Evolutionary conservation across 176 grass and related monocot genomes (phyloP), one percentile per base, ranked within the genome.

Genomic region (Phoenix roebelenii): DNA sequence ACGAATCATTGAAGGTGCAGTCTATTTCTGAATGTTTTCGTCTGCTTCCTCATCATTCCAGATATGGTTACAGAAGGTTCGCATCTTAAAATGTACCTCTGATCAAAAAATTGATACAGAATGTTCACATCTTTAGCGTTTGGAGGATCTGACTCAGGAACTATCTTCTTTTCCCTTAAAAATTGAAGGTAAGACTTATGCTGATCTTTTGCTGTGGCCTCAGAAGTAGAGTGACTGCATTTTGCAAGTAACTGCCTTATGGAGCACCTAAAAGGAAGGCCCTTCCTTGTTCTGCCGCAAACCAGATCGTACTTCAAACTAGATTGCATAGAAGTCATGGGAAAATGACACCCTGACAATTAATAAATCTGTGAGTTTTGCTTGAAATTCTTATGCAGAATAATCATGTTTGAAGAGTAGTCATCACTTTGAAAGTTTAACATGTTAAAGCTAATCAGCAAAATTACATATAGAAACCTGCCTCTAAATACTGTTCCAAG

Each of bases 121-220:
- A 84, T 83, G 58, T 96, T 74, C 57, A 90, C 77, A 77, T 96
- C 91, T 52, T 82, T 72, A 70, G 68, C 60, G 65, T 69, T 79
- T 62, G 91, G 91, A 25, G 91, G 86, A 63, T 85, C 83, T 49
- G 86, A 90, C 68, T 80, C 66, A 69, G 86, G 91, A 75, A 96
- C 77, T 55, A 86, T 87, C 65, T 12, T 75, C 58, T 83, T 92
- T 54, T 80, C 83, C 61, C 77, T 87, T 54, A 83, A 65, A 72
- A 83, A 79, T 16, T 80, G 69, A 69, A 80, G 70, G 58, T 71
- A 80, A 26, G 79, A 78, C 69, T 56, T 74, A 63, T 72, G 78
- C 12, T 85, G 76, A 32, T 89, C 74, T 58, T 78, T 78, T 53
- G 64, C 39, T 18, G 63, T 61, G 52, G 66, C 65, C 15, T 19